Evolutionary conservation across 2,329 filamentous ascomycete genomes (phyloP), one percentile per base, ranked within the genome.

Genomic region (Malbranchea zuffiana): DNA sequence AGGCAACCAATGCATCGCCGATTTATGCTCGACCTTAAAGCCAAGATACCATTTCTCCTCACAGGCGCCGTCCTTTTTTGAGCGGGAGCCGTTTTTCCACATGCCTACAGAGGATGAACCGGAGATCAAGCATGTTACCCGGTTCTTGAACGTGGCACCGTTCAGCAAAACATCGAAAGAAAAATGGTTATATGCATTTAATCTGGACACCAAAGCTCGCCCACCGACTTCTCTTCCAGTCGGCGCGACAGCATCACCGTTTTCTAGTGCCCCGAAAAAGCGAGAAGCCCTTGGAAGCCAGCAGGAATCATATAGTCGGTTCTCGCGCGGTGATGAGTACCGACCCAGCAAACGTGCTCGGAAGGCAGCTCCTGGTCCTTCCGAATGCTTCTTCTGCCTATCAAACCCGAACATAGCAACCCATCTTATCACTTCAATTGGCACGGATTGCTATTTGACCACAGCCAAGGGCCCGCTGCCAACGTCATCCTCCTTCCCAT

Each of bases 361-460:
- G 16, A 62, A 57, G 4, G 76, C 57, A 16, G 57, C 55, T 1
- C 59, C 78, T 8, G 76, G 78, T 0, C 85, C 84, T 2, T 78
- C 80, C 35, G 73, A 80, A 51, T 98, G 90, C 63, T 98, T 90
- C 67, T 96, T 98, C 66, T 98, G 90, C 55, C 71, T 98, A 7
- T 87, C 84, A 4, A 95, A 93, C 57, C 76, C 82, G 4, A 81
- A 80, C 43, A 67, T 90, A 29, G 81, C 82, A 35, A 80, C 80
- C 1, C 88, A 98, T 61, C 81, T 98, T 60, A 80, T 95, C 50
- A 81, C 82, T 46, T 86, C 82, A 17, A 88, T 98, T 45, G 90
- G 83, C 36, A 78, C 86, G 12, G 82, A 93, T 42, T 72, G 78
- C 37, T 96, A 96, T 57, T 63, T 96, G 37, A 93, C 90, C 18